Evolutionary conservation across 805 yeast species (phyloP), one percentile per base, ranked within the genome.

Genomic region (Teunomyces aglyptinius): DNA sequence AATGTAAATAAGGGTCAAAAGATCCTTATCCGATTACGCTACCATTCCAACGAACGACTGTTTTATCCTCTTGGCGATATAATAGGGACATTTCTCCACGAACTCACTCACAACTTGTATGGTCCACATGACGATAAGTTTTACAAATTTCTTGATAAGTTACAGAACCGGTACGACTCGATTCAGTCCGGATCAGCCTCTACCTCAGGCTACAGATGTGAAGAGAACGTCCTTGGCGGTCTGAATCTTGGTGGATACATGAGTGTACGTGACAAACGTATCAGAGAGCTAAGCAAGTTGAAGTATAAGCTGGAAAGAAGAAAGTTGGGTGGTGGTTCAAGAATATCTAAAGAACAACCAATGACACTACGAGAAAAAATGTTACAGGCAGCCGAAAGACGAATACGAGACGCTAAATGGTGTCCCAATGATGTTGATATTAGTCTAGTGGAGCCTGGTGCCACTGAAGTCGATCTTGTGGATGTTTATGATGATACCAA

Each of bases 31-130:
- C 63, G 97, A 48, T 68, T 92, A 29, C 71, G 98, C 47, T 76
- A 77, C 26, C 79, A 82, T 5, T 62, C 68, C 16, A 78, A 85
- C 55, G 65, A 64, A n/a, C 46, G 63, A 11, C 64, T 61, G 63
- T 90, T 91, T 60, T 60, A 82, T 15, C 84, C 90, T 1, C 67
- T 83, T 64, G 75, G 81, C 3, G 82, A 82, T 43, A 66, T 91
- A 1, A 59, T 91, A 20, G 96, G 90, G 1, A 89, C 96, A 0
- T 78, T 90, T 82, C 69, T 92, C 4, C 98, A 92, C 64, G 98
- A 92, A 61, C 71, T 92, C 35, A 79, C 89, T 1, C 98, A 92
- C 61, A 91, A 89, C 61, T 60, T 73, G 16, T 70, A 70, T 57
- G 96, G 97, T 0, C 86, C 96, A 0, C 98, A 92, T 60, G 85